Evolutionary conservation across 169 alveolate genomes (phyloP), one percentile per base, ranked within the genome.

Genomic region (Eimeria zaria): DNA sequence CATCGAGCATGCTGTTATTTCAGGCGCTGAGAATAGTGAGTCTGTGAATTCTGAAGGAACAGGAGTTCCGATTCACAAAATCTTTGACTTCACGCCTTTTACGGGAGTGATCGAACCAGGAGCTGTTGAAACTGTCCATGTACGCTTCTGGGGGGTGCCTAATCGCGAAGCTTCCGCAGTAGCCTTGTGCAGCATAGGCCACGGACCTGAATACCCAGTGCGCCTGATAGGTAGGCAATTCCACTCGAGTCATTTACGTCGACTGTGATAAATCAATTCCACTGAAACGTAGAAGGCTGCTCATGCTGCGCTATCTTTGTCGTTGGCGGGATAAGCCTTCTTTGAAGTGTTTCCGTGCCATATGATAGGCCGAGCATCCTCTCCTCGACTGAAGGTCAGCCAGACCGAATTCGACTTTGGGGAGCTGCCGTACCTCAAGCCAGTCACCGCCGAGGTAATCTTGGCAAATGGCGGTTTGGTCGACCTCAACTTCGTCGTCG

Each of bases 121-220:
- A 7, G 97, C 98, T 89, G 91, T 97, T 58, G 99, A 98, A 96
- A 97, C 98, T 71, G 99, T 98, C 11, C 98, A 98, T 76, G 98
- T 98, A 85, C 98, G 99, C 41, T 99, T 97, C 91, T 98, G 98
- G 84, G 99, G 99, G 46, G 97, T 98, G 55, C 98, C 98, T 62
- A 98, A 99, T 76, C 97, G 97, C 84, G 96, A 97, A 89, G 98
- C 98, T 84, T 98, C 97, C 73, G 98, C 99, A 36, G 96, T 98
- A 4, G 99, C 99, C 46, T 97, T 98, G 78, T 98, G 99, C 80
- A 96, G 97, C 84, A 99, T 98, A 1, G 99, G 98, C 69, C 99
- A 99, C 36, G 99, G 99, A n/a, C 99, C 99, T 39, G 99, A 98
- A 62, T 99, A 98, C 96, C 99, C 98, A 95, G 98, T 98, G 48